These are phyloP conservation scores for Hypoxylon sp. DNA, from an alignment of 2,329 filamentous ascomycete genomes.

Conservation along the genomic window DNA sequence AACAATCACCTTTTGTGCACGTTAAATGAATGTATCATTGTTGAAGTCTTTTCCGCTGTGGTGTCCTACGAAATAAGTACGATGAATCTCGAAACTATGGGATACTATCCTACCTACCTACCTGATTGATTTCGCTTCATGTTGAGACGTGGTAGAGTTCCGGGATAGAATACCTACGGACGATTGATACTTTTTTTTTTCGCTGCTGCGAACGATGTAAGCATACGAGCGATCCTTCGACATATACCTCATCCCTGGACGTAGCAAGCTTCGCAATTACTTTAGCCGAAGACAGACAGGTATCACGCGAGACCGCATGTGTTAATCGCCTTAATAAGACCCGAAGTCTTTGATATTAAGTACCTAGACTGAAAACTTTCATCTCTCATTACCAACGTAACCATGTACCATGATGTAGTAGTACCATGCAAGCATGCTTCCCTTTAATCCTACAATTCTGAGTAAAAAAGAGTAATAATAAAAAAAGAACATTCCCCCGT, in stretches of 20 bases:
- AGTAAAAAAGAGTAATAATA: background rate
- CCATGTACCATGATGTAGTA: background rate
- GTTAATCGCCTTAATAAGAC: background rate
- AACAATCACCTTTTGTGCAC: constrained; percentile 15
- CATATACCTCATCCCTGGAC: too few relatives aligned
- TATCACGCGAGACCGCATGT: background rate
- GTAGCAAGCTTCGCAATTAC: background rate
- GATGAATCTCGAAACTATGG: too few relatives aligned
- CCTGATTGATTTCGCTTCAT: background rate
- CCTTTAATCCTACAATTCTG: constrained; percentile 1
- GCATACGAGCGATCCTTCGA: too few relatives aligned
- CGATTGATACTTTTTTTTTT: too few relatives aligned
- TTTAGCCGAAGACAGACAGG: background rate
- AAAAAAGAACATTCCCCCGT: background rate
- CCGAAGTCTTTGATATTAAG: background rate
- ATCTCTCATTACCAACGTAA: constrained; percentile 30
- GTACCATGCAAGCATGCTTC: constrained; percentile 19
- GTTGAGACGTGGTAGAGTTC: background rate
- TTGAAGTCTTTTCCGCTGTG: background rate
- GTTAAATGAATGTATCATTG: background rate
- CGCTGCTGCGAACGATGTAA: too few relatives aligned
- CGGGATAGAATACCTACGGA: background rate
- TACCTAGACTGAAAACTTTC: constrained; percentile 6
- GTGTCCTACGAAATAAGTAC: background rate
- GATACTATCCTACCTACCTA: too few relatives aligned